These are phyloP conservation scores for Stachybotrys echinatus DNA, from an alignment of 2,329 filamentous ascomycete species.

Conservation along the genomic window DNA sequence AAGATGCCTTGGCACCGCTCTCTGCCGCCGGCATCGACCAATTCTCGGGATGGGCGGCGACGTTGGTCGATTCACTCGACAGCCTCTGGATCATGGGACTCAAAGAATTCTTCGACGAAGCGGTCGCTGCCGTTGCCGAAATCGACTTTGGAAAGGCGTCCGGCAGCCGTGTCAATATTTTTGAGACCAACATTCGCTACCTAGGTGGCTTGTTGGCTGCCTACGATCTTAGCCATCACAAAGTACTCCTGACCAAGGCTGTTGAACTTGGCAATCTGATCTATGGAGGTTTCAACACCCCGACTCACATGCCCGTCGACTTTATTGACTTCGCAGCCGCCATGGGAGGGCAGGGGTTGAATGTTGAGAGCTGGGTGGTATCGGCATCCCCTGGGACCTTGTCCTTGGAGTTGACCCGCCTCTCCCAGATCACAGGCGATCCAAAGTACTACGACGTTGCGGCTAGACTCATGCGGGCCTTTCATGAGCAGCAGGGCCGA, in stretches of 20 bases:
- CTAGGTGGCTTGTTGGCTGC: conserved; percentile 65
- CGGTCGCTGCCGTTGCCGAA: conserved; percentile 49
- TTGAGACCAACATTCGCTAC: conserved; percentile 69
- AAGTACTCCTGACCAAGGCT: conserved; percentile 55
- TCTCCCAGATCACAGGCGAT: conserved; percentile 69
- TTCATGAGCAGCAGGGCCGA: conserved; percentile 58
- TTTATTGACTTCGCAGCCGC: conserved; percentile 39
- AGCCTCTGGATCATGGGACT: conserved; percentile 70
- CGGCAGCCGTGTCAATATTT: conserved; percentile 51
- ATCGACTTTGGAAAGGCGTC: conserved; percentile 57
- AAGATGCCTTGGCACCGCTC: conserved; percentile 58
- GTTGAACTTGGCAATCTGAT: conserved; percentile 59
- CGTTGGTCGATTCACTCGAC: conserved; percentile 62
- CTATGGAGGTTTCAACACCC: conserved; percentile 63
- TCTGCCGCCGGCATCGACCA: conserved; percentile 46
- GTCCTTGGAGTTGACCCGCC: conserved; percentile 65
- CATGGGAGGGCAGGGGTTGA: conserved; percentile 26
- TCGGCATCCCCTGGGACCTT: conserved; percentile 55
- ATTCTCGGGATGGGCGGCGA: conserved; percentile 64
- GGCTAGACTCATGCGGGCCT: conserved; percentile 60
- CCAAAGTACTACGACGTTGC: conserved; percentile 70
- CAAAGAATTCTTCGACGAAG: conserved; percentile 58
- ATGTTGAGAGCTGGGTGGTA: conserved; percentile 30
- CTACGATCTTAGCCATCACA: conserved; percentile 58
- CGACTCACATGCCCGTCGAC: conserved; percentile 57